phyloP scores from a whole-genome alignment of 345 rosid genomes.

The Gossypium raimondii region DNA sequence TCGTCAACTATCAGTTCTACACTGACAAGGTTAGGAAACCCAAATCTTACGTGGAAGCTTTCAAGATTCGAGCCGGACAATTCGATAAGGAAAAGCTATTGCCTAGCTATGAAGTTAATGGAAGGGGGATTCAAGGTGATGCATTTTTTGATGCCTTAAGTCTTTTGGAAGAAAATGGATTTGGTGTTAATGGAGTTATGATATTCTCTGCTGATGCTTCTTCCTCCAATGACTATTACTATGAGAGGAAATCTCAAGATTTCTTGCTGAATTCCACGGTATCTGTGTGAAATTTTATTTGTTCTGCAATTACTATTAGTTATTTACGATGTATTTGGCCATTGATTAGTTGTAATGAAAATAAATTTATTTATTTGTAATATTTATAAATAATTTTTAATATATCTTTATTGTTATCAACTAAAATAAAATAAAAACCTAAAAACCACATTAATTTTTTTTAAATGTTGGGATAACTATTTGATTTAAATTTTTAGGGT shows the following conservation, averaged over 20 bases:
- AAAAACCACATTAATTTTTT: too few species aligned
- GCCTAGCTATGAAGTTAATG: constrained; percentile 54
- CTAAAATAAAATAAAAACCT: too few species aligned
- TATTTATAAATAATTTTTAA: too few species aligned
- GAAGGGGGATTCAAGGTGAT: constrained; percentile 64
- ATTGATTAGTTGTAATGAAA: too few species aligned
- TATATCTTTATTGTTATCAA: too few species aligned
- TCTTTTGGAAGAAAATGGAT: constrained; percentile 36
- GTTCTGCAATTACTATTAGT: too few species aligned
- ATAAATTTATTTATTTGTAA: too few species aligned
- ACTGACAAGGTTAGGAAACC: constrained; percentile 40
- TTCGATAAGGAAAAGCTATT: constrained; percentile 37
- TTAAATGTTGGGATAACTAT: too few species aligned
- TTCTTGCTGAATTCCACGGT: constrained; percentile 44
- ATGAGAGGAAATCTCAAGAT: constrained; percentile 52
- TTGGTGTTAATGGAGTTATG: constrained; percentile 49
- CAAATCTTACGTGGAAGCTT: constrained; percentile 29
- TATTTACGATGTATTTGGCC: too few species aligned
- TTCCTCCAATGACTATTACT: constrained; percentile 23
- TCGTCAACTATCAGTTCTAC: constrained; percentile 54
- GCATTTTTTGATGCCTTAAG: constrained; percentile 42
- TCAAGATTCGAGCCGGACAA: constrained; percentile 27
- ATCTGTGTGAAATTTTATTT: background rate
- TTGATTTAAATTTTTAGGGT: too few species aligned
- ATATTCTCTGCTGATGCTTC: constrained; percentile 57